Conservation (phyloP, 306 rosid species). For the Citrullus amarus region DNA sequence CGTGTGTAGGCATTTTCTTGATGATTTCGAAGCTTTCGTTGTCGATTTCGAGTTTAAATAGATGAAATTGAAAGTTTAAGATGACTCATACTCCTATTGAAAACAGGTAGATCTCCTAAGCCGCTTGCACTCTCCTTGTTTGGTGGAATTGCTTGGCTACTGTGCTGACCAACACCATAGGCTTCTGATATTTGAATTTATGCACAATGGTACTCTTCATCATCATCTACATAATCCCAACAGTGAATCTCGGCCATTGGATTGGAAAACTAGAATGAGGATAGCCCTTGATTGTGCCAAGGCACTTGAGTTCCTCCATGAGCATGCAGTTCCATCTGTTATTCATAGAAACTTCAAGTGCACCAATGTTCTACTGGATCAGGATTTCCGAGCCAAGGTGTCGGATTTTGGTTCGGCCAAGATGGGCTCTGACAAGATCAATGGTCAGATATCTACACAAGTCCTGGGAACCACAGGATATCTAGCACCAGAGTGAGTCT, state of each 20-base stretch:
- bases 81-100: neutral
- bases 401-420: conserved; percentile 79
- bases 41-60: neutral
- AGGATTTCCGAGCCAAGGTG: conserved; percentile 78
- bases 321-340: conserved; percentile 58
- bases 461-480: conserved; percentile 94
- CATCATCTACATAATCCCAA: conserved; percentile 46
- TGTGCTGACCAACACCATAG: conserved; percentile 93
- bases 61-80: neutral
- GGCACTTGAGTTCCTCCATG: conserved; percentile 86
- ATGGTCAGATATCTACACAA: conserved; percentile 77
- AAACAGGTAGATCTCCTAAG: conserved; percentile 86
- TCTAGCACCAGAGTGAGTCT: conserved; percentile 95
- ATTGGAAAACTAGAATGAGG: conserved; percentile 82
- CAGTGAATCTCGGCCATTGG: conserved; percentile 38
- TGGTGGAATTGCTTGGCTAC: conserved; percentile 86
- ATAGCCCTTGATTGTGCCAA: conserved; percentile 95
- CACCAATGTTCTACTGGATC: conserved; percentile 55
- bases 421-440: conserved; percentile 73
- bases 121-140: conserved; percentile 54
- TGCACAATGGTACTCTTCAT: conserved; percentile 70
- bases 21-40: neutral
- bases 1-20: neutral
- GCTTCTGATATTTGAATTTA: conserved; percentile 62
- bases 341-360: conserved; percentile 91